Conservation (phyloP, 202 grass and related monocot genomes). For the Zizania palustris region DNA sequence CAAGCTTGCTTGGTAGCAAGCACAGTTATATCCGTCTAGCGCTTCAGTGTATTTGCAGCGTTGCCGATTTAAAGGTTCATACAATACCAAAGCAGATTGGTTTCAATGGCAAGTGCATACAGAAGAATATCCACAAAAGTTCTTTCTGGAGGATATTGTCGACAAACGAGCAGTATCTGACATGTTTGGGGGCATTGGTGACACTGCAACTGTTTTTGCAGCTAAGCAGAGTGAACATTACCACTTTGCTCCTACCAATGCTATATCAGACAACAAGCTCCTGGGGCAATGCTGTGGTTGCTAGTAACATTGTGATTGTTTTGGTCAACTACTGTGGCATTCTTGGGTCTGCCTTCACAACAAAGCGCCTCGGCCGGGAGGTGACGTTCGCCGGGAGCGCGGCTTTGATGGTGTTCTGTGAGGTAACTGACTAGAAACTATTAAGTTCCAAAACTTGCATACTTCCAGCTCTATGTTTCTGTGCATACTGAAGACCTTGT, state of each 20-base stretch:
- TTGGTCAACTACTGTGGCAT: constrained; percentile 45
- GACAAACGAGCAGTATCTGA: constrained; percentile 46
- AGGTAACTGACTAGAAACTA: constrained; percentile 38
- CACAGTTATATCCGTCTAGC: constrained; percentile 14
- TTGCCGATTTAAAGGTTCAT: constrained; percentile 40
- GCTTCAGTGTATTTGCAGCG: constrained; percentile 44
- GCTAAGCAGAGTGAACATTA: constrained; percentile 42
- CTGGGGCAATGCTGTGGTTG: constrained; percentile 27
- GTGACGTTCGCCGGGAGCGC: constrained; percentile 18
- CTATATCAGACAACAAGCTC: constrained; percentile 39
- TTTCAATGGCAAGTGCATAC: constrained; percentile 10
- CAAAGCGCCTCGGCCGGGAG: constrained; percentile 42
- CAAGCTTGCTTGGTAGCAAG: constrained; percentile 32
- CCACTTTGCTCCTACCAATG: constrained; percentile 46
- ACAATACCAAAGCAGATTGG: constrained; percentile 12
- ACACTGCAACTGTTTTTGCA: constrained; percentile 43
- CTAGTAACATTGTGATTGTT: constrained; percentile 41
- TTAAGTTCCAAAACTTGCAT: neutral
- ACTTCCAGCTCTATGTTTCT: neutral
- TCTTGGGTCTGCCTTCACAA: constrained; percentile 47
- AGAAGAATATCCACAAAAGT: neutral
- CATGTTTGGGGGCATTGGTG: constrained; percentile 31
- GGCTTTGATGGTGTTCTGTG: constrained; percentile 45
- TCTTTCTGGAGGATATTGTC: constrained; percentile 37
- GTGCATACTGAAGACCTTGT: constrained; percentile 10